Percentiles rank a stretch among this genome's conserved stretches.
Evolutionary conservation across 106 monocot genomes (phyloP).

Genomic region (Alisma plantagoaquatica): DNA sequence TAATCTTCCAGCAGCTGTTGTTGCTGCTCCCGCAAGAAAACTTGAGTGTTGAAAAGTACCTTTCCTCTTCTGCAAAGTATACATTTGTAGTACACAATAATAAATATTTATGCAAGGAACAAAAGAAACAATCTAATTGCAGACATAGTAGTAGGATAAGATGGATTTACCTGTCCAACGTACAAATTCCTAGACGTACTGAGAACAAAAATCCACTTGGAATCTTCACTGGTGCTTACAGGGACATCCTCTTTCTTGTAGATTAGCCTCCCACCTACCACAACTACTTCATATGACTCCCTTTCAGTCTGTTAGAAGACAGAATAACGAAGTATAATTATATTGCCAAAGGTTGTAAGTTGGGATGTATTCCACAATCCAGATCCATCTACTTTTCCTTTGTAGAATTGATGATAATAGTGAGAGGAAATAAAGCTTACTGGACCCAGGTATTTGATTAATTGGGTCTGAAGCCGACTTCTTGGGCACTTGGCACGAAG

Average conservation of each 20-base stretch:
- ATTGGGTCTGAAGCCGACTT: constrained; percentile 52
- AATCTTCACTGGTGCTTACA: constrained; percentile 51
- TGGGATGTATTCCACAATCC: neutral
- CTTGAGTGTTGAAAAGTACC: constrained; percentile 64
- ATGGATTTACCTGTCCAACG: constrained; percentile 40
- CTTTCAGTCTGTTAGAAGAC: constrained; percentile 41
- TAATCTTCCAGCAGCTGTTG: constrained; percentile 56
- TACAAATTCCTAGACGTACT: constrained; percentile 73
- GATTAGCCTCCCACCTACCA: constrained; percentile 47
- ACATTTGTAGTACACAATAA: neutral
- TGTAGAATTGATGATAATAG: neutral
- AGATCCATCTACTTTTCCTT: neutral
- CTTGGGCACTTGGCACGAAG: constrained; percentile 50
- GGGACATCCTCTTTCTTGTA: constrained; percentile 35
- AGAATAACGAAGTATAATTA: neutral
- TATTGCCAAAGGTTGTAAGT: neutral
- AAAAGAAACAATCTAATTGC: neutral
- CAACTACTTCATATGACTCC: constrained; percentile 66
- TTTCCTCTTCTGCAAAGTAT: constrained; percentile 44
- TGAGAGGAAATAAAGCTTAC: constrained; percentile 21
- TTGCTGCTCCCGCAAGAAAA: constrained; percentile 60
- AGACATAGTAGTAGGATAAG: neutral
- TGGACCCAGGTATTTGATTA: constrained; percentile 82
- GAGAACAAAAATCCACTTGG: constrained; percentile 87
- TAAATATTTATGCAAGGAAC: neutral